Conservation (phyloP, 2,329 filamentous ascomycete species). For the Pyrenophora seminiperda region DNA sequence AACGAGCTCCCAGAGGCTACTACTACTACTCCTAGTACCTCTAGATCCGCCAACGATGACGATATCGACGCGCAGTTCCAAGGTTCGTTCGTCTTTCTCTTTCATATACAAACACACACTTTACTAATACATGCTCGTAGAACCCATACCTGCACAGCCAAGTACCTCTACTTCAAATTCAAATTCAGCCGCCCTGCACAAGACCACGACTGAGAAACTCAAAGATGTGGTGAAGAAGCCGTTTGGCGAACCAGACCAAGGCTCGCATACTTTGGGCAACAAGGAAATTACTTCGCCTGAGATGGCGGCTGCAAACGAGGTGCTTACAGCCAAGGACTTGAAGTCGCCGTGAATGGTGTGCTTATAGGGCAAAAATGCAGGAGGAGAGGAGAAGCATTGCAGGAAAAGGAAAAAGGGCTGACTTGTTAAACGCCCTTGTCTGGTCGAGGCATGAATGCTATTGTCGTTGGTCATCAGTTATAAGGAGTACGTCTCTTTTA, state of each 20-base stretch:
- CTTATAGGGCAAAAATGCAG: too few species aligned
- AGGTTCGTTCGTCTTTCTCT: constrained; percentile 1
- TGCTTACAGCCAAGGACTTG: constrained; percentile 8
- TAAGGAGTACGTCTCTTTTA: too few species aligned
- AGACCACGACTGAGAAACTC: constrained; percentile 10
- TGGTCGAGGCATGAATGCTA: too few species aligned
- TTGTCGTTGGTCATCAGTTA: too few species aligned
- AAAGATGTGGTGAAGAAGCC: constrained; percentile 18
- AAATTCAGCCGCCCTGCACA: not conserved
- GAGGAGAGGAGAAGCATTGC: too few species aligned
- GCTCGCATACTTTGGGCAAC: constrained; percentile 3
- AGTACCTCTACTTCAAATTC: not conserved
- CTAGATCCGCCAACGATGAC: not conserved
- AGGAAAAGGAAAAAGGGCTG: too few species aligned
- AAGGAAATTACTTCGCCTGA: constrained; percentile 6
- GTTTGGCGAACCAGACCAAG: not conserved
- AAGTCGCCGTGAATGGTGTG: constrained; percentile 5
- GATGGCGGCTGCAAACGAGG: constrained; percentile 14
- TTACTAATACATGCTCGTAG: not conserved
- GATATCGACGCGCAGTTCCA: constrained; percentile 10
- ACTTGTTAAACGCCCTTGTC: too few species aligned
- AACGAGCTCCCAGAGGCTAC: constrained; percentile 3
- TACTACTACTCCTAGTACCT: constrained; percentile 1
- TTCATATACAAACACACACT: not conserved
- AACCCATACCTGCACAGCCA: constrained; percentile 2